Evolutionary conservation across 352 stramenopile genomes (phyloP).

Genomic region (Pythium periplocum): DNA sequence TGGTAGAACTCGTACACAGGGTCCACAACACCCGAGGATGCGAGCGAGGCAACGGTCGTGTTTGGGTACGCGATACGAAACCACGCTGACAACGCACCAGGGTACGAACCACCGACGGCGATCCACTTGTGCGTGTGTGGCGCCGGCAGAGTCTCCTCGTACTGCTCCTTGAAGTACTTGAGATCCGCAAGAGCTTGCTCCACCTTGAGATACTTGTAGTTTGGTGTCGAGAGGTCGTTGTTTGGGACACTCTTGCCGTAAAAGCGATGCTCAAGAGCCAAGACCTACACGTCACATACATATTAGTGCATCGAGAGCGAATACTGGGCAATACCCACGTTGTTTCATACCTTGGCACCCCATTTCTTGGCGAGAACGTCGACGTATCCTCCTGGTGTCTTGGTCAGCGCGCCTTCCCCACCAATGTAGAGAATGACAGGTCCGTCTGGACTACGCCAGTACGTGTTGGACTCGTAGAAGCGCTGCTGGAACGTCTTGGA

Average conservation of each 20-base stretch:
- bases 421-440: conserved; percentile 86
- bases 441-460: conserved; percentile 39
- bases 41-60: conserved; percentile 62
- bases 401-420: conserved; percentile 63
- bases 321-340: too few relatives aligned
- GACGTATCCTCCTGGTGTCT: conserved; percentile 58
- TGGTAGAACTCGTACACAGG: conserved; percentile 73
- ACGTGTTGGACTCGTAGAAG: conserved; percentile 69
- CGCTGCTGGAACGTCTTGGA: conserved; percentile 58
- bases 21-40: conserved; percentile 78
- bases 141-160: conserved; percentile 30
- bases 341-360: conserved; percentile 28
- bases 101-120: conserved; percentile 79
- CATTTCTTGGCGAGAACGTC: conserved; percentile 70
- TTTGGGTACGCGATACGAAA: conserved; percentile 80
- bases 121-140: conserved; percentile 52
- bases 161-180: conserved; percentile 76
- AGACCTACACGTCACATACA: conserved; percentile 26
- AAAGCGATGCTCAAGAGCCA: conserved; percentile 85
- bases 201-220: conserved; percentile 77
- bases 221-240: conserved; percentile 57
- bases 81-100: conserved; percentile 74
- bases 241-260: conserved; percentile 86
- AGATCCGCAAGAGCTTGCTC: conserved; percentile 83
- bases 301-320: too few relatives aligned